phyloP scores from a whole-genome alignment of 2,329 filamentous ascomycete genomes.

The Stemphylium vesicarium region DNA sequence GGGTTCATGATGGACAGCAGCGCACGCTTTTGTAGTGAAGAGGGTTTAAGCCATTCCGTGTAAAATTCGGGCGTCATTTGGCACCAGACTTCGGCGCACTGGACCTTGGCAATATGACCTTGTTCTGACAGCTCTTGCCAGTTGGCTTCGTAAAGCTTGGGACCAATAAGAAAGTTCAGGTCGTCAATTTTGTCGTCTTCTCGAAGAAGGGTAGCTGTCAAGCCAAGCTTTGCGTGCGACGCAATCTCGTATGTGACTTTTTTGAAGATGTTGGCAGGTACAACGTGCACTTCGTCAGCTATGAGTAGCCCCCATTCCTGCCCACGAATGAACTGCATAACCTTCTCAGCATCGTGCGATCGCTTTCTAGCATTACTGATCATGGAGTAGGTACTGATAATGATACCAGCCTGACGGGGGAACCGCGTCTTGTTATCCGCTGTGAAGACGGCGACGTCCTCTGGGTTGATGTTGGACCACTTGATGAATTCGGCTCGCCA shows the following conservation, averaged over 20 bases:
- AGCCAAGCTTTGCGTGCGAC: constrained; percentile 90
- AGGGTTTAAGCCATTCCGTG: constrained; percentile 79
- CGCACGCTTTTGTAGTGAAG: constrained; percentile 68
- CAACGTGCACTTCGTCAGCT: constrained; percentile 96
- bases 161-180: constrained; percentile 95
- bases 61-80: constrained; percentile 99
- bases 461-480: constrained; percentile 97
- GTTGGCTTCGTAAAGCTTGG: constrained; percentile 97
- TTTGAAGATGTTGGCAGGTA: constrained; percentile 94
- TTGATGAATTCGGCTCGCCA: constrained; percentile 97
- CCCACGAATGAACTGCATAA: constrained; percentile 90
- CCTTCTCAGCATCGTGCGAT: constrained; percentile 92
- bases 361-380: constrained; percentile 88
- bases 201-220: constrained; percentile 91
- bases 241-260: constrained; percentile 93
- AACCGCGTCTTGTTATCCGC: constrained; percentile 90
- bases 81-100: constrained; percentile 99
- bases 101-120: constrained; percentile 94
- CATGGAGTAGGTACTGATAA: constrained; percentile 98
- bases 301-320: constrained; percentile 98
- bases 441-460: constrained; percentile 93
- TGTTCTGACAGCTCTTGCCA: constrained; percentile 99
- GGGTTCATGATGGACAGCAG: constrained; percentile 97
- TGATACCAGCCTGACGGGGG: constrained; percentile 88
- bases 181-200: constrained; percentile 99